phyloP scores from a whole-genome alignment of 495 filamentous ascomycete genomes.

The Beverwykella pulmonaria region DNA sequence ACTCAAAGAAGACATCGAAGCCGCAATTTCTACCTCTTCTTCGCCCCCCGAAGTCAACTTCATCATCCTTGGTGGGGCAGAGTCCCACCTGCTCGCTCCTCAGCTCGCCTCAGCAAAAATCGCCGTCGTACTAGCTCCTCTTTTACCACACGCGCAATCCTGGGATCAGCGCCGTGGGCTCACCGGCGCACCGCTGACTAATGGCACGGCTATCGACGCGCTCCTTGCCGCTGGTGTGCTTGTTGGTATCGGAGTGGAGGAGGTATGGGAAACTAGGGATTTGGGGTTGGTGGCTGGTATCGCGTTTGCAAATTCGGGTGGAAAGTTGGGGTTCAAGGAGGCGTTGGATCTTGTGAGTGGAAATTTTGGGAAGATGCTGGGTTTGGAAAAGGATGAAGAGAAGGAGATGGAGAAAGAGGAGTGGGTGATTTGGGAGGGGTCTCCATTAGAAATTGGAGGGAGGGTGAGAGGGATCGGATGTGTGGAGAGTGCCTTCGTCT shows the following conservation, averaged over 20 bases:
- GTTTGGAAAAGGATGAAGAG: slow-evolving; percentile 39
- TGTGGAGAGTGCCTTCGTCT: not conserved
- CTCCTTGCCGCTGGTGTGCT: slow-evolving; percentile 52
- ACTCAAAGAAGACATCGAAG: slow-evolving; percentile 37
- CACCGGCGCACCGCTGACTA: slow-evolving; percentile 43
- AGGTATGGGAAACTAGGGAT: slow-evolving; percentile 56
- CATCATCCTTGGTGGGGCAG: slow-evolving; percentile 38
- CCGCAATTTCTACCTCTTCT: not conserved
- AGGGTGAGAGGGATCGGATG: slow-evolving; percentile 27
- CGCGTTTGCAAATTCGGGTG: slow-evolving; percentile 52
- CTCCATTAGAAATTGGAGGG: slow-evolving; percentile 40
- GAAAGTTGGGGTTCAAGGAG: slow-evolving; percentile 45
- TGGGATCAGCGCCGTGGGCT: slow-evolving; percentile 42
- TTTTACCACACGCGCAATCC: slow-evolving; percentile 29
- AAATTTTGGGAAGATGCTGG: slow-evolving; percentile 56
- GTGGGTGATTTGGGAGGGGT: slow-evolving; percentile 40
- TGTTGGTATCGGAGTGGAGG: slow-evolving; percentile 51
- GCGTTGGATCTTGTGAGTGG: slow-evolving; percentile 51
- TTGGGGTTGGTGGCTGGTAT: slow-evolving; percentile 54
- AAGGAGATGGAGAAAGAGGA: slow-evolving; percentile 5
- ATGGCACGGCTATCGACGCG: slow-evolving; percentile 53
- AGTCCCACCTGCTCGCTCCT: slow-evolving; percentile 36
- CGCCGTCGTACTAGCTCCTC: slow-evolving; percentile 38
- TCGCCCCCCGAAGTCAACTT: slow-evolving; percentile 9
- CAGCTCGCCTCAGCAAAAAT: slow-evolving; percentile 33